Evolutionary conservation across 2,329 filamentous ascomycete species (phyloP).

Genomic region (Colletotrichum lindemuthianum): DNA sequence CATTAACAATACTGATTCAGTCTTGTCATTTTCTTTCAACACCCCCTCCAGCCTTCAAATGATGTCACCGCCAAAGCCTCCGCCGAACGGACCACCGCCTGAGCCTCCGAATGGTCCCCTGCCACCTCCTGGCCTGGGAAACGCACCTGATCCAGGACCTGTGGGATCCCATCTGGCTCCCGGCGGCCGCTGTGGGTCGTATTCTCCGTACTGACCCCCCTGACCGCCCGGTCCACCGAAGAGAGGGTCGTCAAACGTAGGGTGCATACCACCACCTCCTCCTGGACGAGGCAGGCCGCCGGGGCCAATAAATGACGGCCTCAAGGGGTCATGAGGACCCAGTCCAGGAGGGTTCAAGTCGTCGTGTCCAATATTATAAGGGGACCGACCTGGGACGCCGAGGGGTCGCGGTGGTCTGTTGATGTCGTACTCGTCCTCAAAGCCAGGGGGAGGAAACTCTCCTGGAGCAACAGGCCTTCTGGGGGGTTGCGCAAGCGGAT

Average conservation of each 20-base stretch:
- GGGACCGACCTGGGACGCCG: constrained; percentile 58
- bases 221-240: constrained; percentile 69
- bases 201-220: constrained; percentile 55
- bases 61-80: constrained; percentile 45
- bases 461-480: constrained; percentile 70
- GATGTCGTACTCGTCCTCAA: constrained; percentile 93
- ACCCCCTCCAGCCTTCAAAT: constrained; percentile 6
- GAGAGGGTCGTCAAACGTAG: constrained; percentile 91
- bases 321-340: constrained; percentile 84
- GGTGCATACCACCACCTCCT: constrained; percentile 88
- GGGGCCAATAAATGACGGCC: constrained; percentile 71
- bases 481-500: constrained; percentile 70
- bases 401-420: constrained; percentile 68
- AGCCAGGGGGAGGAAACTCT: constrained; percentile 87
- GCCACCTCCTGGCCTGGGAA: constrained; percentile 53
- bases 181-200: constrained; percentile 80
- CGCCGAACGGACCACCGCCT: constrained; percentile 43
- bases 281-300: constrained; percentile 68
- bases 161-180: constrained; percentile 93
- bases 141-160: constrained; percentile 68
- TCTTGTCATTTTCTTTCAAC: neutral
- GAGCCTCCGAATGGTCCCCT: constrained; percentile 50
- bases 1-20: constrained; percentile 15
- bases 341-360: constrained; percentile 90
- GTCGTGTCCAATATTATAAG: constrained; percentile 80